Conservation (phyloP, 1,139 yeast genomes). For the Eremothecium sinecaudum region DNA sequence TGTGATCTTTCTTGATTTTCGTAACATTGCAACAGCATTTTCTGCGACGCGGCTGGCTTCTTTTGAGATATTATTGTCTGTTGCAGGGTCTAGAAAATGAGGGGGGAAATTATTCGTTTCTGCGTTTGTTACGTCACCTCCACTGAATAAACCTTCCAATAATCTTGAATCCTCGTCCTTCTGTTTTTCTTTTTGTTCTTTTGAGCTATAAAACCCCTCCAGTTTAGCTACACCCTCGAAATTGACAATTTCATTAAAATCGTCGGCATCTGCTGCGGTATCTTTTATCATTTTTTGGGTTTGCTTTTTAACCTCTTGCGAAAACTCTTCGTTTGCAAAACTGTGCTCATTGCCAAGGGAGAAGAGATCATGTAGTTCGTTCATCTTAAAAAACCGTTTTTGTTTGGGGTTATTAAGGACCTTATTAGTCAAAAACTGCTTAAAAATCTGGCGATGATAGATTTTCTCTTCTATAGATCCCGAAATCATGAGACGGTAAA, state of each 20-base stretch:
- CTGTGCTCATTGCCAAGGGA: constrained; percentile 69
- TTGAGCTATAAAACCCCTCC: constrained; percentile 40
- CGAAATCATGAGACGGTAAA: constrained; percentile 84
- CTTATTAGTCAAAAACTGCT: constrained; percentile 87
- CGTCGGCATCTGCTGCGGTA: constrained; percentile 39
- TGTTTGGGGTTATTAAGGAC: constrained; percentile 94
- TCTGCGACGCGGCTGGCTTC: constrained; percentile 75
- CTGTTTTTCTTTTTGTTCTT: constrained; percentile 40
- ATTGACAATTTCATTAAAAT: constrained; percentile 44
- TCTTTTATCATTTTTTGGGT: constrained; percentile 23
- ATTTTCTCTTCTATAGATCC: constrained; percentile 96
- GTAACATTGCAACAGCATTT: constrained; percentile 65
- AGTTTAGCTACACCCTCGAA: constrained; percentile 40
- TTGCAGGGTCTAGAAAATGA: constrained; percentile 42
- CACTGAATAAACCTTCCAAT: constrained; percentile 72
- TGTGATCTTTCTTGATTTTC: constrained; percentile 56
- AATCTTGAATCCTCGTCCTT: constrained; percentile 47
- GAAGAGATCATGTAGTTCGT: constrained; percentile 83
- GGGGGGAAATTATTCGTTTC: constrained; percentile 73
- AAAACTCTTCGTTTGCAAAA: constrained; percentile 33
- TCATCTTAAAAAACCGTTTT: constrained; percentile 81
- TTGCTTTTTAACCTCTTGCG: constrained; percentile 28
- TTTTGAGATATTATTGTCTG: constrained; percentile 49
- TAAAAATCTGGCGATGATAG: constrained; percentile 92
- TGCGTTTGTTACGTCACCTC: constrained; percentile 40